A percentile compares a stretch with the other conserved stretches of the same genome.
These are phyloP conservation scores for Phialophora macrospora DNA, from an alignment of 2,329 filamentous ascomycete genomes.

Conservation along the genomic window DNA sequence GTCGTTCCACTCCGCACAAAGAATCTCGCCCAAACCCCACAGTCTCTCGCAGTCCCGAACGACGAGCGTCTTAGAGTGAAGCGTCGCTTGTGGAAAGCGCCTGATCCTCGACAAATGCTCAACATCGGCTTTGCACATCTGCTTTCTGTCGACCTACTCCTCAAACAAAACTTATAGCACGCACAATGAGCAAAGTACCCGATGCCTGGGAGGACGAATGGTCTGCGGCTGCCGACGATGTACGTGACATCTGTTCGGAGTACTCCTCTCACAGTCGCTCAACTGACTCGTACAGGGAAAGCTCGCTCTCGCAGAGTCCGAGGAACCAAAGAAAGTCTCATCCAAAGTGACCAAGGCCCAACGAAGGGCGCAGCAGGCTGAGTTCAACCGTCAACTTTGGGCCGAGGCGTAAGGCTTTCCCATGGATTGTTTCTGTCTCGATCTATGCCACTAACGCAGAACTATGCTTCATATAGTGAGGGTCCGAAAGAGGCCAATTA, in stretches of 20 bases:
- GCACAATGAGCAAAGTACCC: conserved; percentile 48
- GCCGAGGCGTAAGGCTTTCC: conserved; percentile 73
- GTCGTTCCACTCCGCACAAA: not conserved
- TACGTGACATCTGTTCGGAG: not conserved
- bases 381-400: conserved; percentile 86
- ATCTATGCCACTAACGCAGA: not conserved
- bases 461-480: conserved; percentile 61
- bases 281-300: conserved; percentile 39
- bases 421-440: not conserved
- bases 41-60: not conserved
- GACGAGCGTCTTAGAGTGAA: not conserved
- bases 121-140: not conserved
- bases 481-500: conserved; percentile 70
- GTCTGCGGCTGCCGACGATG: conserved; percentile 72
- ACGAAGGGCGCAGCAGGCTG: conserved; percentile 76
- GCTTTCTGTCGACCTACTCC: not conserved
- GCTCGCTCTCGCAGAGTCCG: conserved; percentile 43
- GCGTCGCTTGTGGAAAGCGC: not conserved
- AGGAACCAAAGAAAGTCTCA: conserved; percentile 52
- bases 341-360: conserved; percentile 73
- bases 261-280: not conserved
- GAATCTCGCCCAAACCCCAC: not conserved
- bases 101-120: conserved; percentile 5
- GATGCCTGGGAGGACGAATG: conserved; percentile 94
- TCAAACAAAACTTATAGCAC: not conserved